phyloP scores from a whole-genome alignment of 495 filamentous ascomycete genomes.

The Talaromyces nanjingensis region DNA sequence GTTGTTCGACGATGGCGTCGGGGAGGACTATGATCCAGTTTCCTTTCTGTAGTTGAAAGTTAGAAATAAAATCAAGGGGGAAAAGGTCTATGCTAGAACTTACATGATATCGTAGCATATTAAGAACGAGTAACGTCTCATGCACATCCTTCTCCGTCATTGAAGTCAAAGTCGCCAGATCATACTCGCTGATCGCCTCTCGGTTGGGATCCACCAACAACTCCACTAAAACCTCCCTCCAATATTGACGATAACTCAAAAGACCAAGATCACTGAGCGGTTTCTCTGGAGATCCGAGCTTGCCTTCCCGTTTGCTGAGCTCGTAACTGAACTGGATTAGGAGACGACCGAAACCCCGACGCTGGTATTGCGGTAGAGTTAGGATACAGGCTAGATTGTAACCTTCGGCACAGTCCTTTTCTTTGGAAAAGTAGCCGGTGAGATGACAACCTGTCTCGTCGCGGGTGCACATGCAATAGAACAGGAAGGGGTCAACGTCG shows the following conservation, averaged over 20 bases:
- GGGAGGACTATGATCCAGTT: conserved; percentile 89
- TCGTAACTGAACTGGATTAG: conserved; percentile 98
- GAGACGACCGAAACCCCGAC: conserved; percentile 85
- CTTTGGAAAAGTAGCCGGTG: conserved; percentile 95
- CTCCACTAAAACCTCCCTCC: conserved; percentile 89
- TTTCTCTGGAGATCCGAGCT: conserved; percentile 93
- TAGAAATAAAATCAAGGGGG: conserved; percentile 10
- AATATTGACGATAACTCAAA: conserved; percentile 89
- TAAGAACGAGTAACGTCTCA: conserved; percentile 83
- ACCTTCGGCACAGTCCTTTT: conserved; percentile 91
- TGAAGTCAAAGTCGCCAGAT: conserved; percentile 65
- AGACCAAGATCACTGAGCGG: conserved; percentile 90
- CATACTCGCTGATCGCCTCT: conserved; percentile 72
- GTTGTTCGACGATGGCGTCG: conserved; percentile 69
- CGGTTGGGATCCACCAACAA: conserved; percentile 54
- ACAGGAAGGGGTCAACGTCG: conserved; percentile 96
- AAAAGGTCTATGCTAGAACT: conserved; percentile 16
- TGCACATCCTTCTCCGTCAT: conserved; percentile 97
- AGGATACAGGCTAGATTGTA: conserved; percentile 98
- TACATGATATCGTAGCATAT: conserved; percentile 87
- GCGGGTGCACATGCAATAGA: conserved; percentile 94
- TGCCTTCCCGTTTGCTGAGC: conserved; percentile 88
- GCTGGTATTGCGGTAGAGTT: conserved; percentile 90
- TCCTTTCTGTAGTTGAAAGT: conserved; percentile 55
- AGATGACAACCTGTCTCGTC: conserved; percentile 85